Evolutionary conservation across 169 alveolate species (phyloP).

Genomic region (Plasmodium berghei): DNA sequence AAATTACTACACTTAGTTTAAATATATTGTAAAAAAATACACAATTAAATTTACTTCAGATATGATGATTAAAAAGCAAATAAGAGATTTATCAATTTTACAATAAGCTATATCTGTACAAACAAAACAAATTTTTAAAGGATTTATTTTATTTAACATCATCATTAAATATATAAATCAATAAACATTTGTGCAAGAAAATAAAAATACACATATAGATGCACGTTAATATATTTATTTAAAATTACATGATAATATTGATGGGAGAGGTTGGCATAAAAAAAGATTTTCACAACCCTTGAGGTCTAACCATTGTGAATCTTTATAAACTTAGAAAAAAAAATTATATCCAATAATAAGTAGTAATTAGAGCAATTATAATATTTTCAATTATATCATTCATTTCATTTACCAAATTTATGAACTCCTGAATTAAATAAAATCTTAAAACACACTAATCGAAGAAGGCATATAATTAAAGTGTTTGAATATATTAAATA

Average conservation of each 20-base stretch:
- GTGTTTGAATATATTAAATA: conserved; percentile 65
- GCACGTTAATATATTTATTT: neutral
- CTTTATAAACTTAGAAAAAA: conserved; percentile 37
- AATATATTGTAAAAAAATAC: neutral
- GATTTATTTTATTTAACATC: neutral
- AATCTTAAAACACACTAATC: conserved; percentile 54
- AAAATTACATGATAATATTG: conserved; percentile 52
- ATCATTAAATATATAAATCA: conserved; percentile 2
- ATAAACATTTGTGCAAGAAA: neutral
- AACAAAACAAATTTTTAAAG: neutral
- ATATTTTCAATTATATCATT: neutral
- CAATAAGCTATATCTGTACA: conserved; percentile 53
- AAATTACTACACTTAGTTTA: neutral
- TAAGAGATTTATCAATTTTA: conserved; percentile 24
- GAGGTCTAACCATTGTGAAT: conserved; percentile 40
- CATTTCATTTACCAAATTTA: conserved; percentile 32
- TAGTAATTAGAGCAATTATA: neutral
- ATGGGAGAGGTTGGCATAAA: conserved; percentile 68
- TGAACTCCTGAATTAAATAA: conserved; percentile 67
- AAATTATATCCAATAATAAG: neutral
- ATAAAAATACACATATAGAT: neutral
- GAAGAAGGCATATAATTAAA: conserved; percentile 40
- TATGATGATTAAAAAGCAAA: conserved; percentile 30
- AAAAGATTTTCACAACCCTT: conserved; percentile 63
- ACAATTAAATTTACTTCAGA: conserved; percentile 43